Evolutionary conservation across 192 early-diverging fungal species (phyloP).

Genomic region (Thamnidium elegans): DNA sequence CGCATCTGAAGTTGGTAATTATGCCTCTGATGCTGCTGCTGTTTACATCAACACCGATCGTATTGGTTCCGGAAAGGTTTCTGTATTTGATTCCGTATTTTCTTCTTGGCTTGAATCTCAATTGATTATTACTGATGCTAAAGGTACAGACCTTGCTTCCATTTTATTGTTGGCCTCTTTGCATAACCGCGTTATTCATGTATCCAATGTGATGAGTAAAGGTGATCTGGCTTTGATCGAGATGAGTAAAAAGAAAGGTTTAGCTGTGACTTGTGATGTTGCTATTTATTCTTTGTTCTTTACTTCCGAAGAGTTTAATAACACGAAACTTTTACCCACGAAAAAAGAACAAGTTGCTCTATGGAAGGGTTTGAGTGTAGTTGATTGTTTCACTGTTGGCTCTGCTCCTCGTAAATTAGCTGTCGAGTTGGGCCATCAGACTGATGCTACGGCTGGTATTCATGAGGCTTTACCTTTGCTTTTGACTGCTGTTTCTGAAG

Average conservation of each 20-base stretch:
- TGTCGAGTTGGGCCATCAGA: slow-evolving; percentile 45
- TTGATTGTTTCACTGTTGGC: slow-evolving; percentile 93
- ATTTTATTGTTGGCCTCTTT: slow-evolving; percentile 85
- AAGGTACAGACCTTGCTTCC: slow-evolving; percentile 83
- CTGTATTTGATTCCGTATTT: slow-evolving; percentile 71
- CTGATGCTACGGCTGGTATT: slow-evolving; percentile 49
- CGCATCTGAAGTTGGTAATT: slow-evolving; percentile 40
- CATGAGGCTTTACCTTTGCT: slow-evolving; percentile 74
- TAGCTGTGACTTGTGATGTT: slow-evolving; percentile 93
- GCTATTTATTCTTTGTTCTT: slow-evolving; percentile 83
- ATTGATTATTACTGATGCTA: slow-evolving; percentile 82
- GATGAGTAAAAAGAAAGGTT: slow-evolving; percentile 82
- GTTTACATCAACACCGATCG: slow-evolving; percentile 63
- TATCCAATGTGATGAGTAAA: slow-evolving; percentile 74
- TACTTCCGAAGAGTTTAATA: slow-evolving; percentile 44
- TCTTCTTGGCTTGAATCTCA: slow-evolving; percentile 72
- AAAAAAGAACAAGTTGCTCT: slow-evolving; percentile 67
- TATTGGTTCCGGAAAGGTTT: slow-evolving; percentile 47
- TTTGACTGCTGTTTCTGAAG: slow-evolving; percentile 78
- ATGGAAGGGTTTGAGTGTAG: slow-evolving; percentile 74
- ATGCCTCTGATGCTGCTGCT: slow-evolving; percentile 45
- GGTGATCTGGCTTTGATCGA: slow-evolving; percentile 85
- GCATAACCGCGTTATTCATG: slow-evolving; percentile 81
- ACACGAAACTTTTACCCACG: slow-evolving; percentile 44
- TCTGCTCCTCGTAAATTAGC: slow-evolving; percentile 62